Conservation (phyloP, 306 rosid genomes). For the Alnus rubra region DNA sequence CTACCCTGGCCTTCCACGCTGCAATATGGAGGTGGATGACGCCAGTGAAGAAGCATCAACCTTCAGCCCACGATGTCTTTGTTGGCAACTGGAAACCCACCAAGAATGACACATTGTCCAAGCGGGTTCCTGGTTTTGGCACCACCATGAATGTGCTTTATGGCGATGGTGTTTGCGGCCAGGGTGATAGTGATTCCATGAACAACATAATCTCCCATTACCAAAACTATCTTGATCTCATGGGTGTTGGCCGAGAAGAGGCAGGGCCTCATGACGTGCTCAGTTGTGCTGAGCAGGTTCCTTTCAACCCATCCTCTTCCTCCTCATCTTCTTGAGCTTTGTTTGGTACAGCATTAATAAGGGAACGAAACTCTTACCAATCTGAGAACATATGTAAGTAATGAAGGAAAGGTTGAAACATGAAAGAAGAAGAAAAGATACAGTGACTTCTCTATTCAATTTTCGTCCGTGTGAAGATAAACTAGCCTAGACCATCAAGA, state of each 20-base stretch:
- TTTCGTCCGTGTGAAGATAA: constrained; percentile 13
- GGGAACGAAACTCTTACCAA: neutral
- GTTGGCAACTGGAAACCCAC: constrained; percentile 93
- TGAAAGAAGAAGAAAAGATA: neutral
- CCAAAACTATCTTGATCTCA: constrained; percentile 72
- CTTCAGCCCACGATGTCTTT: constrained; percentile 79
- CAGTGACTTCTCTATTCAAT: neutral
- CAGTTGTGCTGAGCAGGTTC: constrained; percentile 72
- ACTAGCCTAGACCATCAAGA: neutral
- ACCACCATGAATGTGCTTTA: constrained; percentile 90
- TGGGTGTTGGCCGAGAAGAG: constrained; percentile 70
- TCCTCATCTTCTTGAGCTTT: constrained; percentile 46
- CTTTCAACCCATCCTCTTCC: constrained; percentile 59
- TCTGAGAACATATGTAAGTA: neutral
- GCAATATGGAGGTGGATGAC: constrained; percentile 93
- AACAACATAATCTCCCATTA: constrained; percentile 76
- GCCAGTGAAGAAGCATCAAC: constrained; percentile 67
- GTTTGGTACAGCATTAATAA: constrained; percentile 24
- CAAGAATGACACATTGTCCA: constrained; percentile 74
- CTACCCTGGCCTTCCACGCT: constrained; percentile 88
- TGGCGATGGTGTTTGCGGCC: constrained; percentile 73
- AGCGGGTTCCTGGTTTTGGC: constrained; percentile 89
- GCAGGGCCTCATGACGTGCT: constrained; percentile 71
- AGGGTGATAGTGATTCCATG: constrained; percentile 83
- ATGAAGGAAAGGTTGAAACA: constrained; percentile 3